Base-by-base conservation (phyloP, 345 rosid genomes). In the Capsella bursapastoris region DNA sequence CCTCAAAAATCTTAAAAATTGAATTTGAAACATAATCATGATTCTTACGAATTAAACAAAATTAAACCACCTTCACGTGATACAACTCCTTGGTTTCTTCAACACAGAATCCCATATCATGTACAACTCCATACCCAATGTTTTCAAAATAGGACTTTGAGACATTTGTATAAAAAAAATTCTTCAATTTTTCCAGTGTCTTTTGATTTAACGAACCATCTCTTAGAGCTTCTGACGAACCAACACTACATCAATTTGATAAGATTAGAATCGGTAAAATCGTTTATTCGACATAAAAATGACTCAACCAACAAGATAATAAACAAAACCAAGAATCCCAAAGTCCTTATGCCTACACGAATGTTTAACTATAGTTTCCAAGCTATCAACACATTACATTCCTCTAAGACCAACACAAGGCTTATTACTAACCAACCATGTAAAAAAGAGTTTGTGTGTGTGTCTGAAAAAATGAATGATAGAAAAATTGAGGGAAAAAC, bases 11-110 rank as follows among this genome's bases (percentile, higher is more conserved):
- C 37, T 34, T 18, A 32, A 25, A 52, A 60, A 22, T 44, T 64
- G 51, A 65, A 65, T 12, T 4, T 9, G 8, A 32, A n/a, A 66
- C 57, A 35, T 2, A 34, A 28, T 25, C 22, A 65, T 31, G 10
- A 50, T 5, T 18, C 60, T 50, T 58, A 13, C 37, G 22, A 22
- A 22, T 22, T 22, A 14, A 40, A 50, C 7, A 15, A 28, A 25
- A 2, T 11, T 2, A 60, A 16, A 1, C 2, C 7, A 92, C 92
- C 90, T 78, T 83, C 15, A 90, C 83, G 56, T 66, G 79, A 82
- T 83, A 89, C 70, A 81, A 28, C 45, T 86, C 91, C 69, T 85
- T 75, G 32, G 70, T 84, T 80, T 78, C 64, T 38, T 73, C 75
- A 43, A 68, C 83, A 65, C 62, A 68, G 31, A 83, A 34, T 52